These are phyloP conservation scores for Batkoa obscura DNA, from an alignment of 371 early-diverging fungal genomes.

Conservation along the genomic window DNA sequence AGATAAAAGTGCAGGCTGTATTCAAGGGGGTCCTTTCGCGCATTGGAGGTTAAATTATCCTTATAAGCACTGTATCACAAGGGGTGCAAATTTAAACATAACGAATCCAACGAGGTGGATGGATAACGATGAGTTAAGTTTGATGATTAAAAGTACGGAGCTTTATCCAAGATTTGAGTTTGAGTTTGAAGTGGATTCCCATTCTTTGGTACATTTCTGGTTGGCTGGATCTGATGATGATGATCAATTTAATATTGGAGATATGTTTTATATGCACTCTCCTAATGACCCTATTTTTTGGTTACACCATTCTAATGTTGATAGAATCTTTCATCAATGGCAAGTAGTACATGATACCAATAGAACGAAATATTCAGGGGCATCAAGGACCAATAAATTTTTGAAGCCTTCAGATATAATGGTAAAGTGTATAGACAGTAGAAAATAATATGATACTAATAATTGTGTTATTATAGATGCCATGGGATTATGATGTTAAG, in stretches of 20 bases:
- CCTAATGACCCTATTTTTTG: slow-evolving; percentile 26
- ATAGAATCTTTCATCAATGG: slow-evolving; percentile 25
- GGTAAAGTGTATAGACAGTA: neutral
- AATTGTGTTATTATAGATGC: neutral
- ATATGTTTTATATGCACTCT: slow-evolving; percentile 17
- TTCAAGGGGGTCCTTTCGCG: neutral
- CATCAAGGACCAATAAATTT: too few species aligned
- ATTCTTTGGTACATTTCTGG: neutral
- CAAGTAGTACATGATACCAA: slow-evolving; percentile 8
- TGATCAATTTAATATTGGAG: slow-evolving; percentile 13
- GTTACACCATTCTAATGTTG: slow-evolving; percentile 26
- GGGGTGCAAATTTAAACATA: neutral
- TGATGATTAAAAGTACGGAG: neutral
- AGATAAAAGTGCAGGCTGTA: neutral
- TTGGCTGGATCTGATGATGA: neutral
- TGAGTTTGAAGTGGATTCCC: neutral
- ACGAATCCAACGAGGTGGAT: neutral
- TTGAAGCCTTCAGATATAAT: neutral
- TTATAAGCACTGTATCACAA: neutral
- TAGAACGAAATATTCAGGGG: neutral
- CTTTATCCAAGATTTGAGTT: neutral
- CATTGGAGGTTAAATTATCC: neutral
- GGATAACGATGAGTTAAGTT: neutral
- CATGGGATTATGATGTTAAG: neutral
- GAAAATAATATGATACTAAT: too few species aligned